These are phyloP conservation scores for Acer campestre DNA, from an alignment of 345 rosid genomes.

Conservation along the genomic window DNA sequence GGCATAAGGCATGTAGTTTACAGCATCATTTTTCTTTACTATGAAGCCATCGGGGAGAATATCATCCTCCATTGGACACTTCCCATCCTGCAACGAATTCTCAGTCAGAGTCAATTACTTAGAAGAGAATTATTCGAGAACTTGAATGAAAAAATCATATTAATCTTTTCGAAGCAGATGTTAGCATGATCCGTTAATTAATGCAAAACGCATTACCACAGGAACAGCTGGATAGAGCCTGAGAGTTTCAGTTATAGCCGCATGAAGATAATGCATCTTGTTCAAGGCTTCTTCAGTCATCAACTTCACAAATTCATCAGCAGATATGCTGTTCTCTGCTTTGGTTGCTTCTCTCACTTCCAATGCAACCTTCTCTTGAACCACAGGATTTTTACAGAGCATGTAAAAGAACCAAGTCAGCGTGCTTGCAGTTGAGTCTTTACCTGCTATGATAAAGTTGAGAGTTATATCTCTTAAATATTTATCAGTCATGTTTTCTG, in stretches of 20 bases:
- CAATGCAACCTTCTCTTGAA: slow-evolving; percentile 34
- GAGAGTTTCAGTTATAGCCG: slow-evolving; percentile 41
- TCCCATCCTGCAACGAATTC: slow-evolving; percentile 35
- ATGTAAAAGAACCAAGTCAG: slow-evolving; percentile 48
- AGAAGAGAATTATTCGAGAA: not conserved
- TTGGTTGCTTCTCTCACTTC: slow-evolving; percentile 29
- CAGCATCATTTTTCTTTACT: slow-evolving; percentile 38
- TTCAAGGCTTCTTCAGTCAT: slow-evolving; percentile 36
- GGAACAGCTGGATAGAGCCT: slow-evolving; percentile 51
- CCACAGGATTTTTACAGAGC: slow-evolving; percentile 35
- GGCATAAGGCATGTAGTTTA: slow-evolving; percentile 35
- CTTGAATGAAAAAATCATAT: too few relatives aligned
- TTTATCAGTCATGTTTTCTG: slow-evolving; percentile 38
- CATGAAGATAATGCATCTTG: slow-evolving; percentile 47
- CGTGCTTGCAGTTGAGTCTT: slow-evolving; percentile 39
- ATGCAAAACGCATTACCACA: slow-evolving; percentile 29
- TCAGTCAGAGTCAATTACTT: too few relatives aligned
- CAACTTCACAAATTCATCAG: slow-evolving; percentile 32
- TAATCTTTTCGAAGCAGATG: not conserved
- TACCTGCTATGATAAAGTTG: slow-evolving; percentile 46
- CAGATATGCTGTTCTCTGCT: not conserved
- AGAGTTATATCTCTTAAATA: slow-evolving; percentile 50
- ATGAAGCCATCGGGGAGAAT: slow-evolving; percentile 42
- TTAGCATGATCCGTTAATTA: not conserved
- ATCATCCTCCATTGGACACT: slow-evolving; percentile 36